Evolutionary conservation across 202 grass and related monocot genomes (phyloP).

Genomic region (Setaria viridis): DNA sequence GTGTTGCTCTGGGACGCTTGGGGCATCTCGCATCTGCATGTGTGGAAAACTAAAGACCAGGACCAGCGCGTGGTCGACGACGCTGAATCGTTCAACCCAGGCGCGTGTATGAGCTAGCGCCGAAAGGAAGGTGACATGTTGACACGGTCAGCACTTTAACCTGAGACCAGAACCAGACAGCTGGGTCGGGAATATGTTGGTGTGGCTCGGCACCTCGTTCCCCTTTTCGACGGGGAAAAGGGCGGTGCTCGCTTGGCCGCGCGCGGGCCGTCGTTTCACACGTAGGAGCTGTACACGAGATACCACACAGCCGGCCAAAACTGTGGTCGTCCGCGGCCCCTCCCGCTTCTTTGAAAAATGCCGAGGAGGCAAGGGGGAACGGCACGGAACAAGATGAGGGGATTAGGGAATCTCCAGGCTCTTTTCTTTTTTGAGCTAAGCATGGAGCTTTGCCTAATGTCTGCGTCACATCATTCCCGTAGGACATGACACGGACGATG

Average conservation of each 20-base stretch:
- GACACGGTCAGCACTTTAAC: too few relatives aligned
- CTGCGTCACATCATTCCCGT: not conserved
- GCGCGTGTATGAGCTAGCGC: too few relatives aligned
- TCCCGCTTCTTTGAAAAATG: not conserved
- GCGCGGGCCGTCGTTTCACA: not conserved
- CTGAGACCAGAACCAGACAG: too few relatives aligned
- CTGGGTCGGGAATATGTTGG: not conserved
- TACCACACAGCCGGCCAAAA: not conserved
- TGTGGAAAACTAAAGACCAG: not conserved
- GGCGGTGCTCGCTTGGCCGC: not conserved
- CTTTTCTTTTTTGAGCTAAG: slow-evolving; percentile 4
- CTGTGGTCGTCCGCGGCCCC: not conserved
- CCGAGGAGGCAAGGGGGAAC: too few relatives aligned
- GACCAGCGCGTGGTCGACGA: not conserved
- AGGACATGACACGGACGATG: too few relatives aligned
- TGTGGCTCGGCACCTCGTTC: not conserved
- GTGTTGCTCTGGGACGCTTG: not conserved
- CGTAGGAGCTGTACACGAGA: not conserved
- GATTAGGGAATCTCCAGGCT: not conserved
- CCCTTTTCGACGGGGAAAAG: not conserved
- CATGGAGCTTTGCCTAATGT: not conserved
- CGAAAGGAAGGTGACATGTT: too few relatives aligned
- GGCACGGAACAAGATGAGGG: not conserved
- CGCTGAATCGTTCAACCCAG: not conserved
- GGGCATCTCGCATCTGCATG: not conserved